Base-by-base conservation (phyloP, 2,329 filamentous ascomycete genomes). In the Colletotrichum magnum region DNA sequence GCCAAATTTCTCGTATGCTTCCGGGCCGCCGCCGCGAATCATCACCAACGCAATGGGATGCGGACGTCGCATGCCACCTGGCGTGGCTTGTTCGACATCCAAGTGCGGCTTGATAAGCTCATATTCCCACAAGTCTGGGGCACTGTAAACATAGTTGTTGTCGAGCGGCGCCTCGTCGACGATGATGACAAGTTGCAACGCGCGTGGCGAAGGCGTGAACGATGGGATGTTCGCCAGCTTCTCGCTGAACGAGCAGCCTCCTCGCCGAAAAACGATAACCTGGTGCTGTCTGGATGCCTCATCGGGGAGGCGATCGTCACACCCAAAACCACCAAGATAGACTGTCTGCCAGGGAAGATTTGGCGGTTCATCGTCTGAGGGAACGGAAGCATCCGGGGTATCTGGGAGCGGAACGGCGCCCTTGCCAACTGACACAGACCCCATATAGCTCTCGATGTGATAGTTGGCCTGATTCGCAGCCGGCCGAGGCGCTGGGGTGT, bases 221-320 rank as follows among this genome's bases (percentile, higher is more conserved):
- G 89, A 88, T 0, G 95, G 94, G n/a, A 98, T 94, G 72, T 94
- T 95, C 59, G 87, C 86, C 1, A 98, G 82, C 79, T 99, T 99
- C 32, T 92, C 83, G 43, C 89, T 91, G 79, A 98, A 98, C 26
- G 88, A 92, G 82, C 96, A 99, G 1, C 89, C 90, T 47, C 96
- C 95, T 6, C 96, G 90, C 32, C 89, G 90, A 74, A 98, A 86
- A 58, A 97, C 88, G 68, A 99, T 90, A 69, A 98, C 85, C 59
- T 97, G 91, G 80, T 97, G 85, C 53, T 84, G 79, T 32, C 84
- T 84, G 3, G 86, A 80, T 0, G 83, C 86, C 16, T 78, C 75
- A n/a, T 87, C 85, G 2, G 87, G 86, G 2, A 89, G 79, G 4
- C 83, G 82, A n/a, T 84, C 82, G 67, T 86, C 83, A 79, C 95